Conservation (phyloP, 345 rosid genomes). For the Gossypium australe region DNA sequence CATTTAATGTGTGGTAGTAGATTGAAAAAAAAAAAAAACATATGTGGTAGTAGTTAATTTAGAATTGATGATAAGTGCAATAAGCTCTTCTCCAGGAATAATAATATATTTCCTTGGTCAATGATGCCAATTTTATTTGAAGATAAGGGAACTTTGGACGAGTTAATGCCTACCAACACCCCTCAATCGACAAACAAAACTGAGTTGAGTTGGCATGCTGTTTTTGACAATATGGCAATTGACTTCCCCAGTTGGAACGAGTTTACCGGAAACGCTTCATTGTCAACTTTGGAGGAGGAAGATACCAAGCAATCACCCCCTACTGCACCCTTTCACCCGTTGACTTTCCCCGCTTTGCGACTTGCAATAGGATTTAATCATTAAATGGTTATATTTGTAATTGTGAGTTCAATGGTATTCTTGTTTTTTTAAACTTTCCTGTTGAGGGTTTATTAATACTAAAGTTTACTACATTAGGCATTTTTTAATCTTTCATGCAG, state of each 20-base stretch:
- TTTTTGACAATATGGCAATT: background rate
- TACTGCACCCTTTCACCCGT: background rate
- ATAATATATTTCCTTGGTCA: too few species aligned
- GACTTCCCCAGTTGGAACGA: background rate
- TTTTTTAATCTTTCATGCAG: background rate
- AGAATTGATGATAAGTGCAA: background rate
- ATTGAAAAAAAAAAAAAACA: background rate
- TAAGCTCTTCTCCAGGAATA: too few species aligned
- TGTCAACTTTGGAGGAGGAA: conserved; percentile 4
- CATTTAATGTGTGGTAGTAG: background rate
- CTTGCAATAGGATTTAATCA: background rate
- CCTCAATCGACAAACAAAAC: background rate
- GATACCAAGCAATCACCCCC: background rate
- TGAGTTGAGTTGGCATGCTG: conserved; percentile 11
- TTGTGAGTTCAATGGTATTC: background rate
- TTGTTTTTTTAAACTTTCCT: background rate
- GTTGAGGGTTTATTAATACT: background rate
- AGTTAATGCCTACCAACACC: background rate
- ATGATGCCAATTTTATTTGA: too few species aligned
- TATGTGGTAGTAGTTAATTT: background rate
- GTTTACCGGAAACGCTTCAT: background rate
- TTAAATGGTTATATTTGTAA: background rate
- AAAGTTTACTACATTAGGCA: background rate
- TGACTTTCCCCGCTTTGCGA: background rate
- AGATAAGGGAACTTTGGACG: too few species aligned